These are phyloP conservation scores for Zoysia pacifica DNA, from an alignment of 176 grass and related monocot species.

Conservation along the genomic window DNA sequence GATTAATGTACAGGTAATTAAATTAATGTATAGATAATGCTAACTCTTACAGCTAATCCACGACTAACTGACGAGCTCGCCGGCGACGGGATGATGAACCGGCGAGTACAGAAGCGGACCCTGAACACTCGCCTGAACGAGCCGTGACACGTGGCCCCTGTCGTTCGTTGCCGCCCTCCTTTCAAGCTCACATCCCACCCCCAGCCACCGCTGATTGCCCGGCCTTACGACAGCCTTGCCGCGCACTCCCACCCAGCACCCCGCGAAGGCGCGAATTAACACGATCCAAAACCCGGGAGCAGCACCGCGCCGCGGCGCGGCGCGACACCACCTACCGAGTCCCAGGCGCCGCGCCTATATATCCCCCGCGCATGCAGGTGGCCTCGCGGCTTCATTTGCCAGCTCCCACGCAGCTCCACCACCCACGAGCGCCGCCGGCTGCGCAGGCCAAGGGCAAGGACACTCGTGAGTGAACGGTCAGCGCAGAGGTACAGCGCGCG, in stretches of 20 bases:
- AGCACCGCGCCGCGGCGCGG: neutral
- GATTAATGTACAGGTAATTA: neutral
- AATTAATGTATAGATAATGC: neutral
- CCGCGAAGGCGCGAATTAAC: too few species aligned
- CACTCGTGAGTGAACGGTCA: neutral
- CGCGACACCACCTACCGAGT: neutral
- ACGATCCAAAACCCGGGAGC: neutral
- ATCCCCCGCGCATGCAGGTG: constrained; percentile 39
- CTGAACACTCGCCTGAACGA: neutral
- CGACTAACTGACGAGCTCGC: neutral
- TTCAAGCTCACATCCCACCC: constrained; percentile 33
- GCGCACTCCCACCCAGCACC: neutral
- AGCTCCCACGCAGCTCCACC: neutral
- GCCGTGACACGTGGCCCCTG: constrained; percentile 20
- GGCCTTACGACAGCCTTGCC: constrained; percentile 5
- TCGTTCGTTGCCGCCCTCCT: constrained; percentile 38
- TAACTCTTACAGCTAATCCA: neutral
- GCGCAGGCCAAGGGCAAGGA: neutral
- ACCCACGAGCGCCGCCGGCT: neutral
- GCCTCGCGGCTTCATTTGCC: neutral
- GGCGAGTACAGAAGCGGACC: too few species aligned
- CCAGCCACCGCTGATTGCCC: constrained; percentile 38
- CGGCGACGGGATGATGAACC: neutral
- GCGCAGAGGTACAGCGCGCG: too few species aligned
- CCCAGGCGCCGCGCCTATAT: constrained; percentile 29